Base-by-base conservation (phyloP, 75 land plant genomes). In the Azolla pinnata region DNA sequence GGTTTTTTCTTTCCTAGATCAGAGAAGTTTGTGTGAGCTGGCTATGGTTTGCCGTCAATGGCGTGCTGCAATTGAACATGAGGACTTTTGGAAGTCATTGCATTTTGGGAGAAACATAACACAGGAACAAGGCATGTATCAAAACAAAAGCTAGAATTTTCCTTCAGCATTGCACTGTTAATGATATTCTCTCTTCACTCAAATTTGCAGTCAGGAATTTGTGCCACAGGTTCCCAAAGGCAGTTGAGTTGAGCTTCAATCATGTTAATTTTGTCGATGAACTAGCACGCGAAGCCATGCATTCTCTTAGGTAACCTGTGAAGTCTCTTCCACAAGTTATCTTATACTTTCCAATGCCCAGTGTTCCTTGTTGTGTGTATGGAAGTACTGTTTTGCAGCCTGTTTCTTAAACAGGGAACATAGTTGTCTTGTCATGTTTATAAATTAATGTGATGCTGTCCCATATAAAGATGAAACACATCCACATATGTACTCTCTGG, bases 61-160 rank as follows among this genome's bases (percentile, higher is more conserved):
- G 96, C 79, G 72, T 53, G 74, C 65, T 29, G 87, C 96, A 53
- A 93, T 96, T 68, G 64, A 75, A 29, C 96, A 93, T 75, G 96
- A 93, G 63, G 96, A 93, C 48, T 93, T 93, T 30, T 93, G 98
- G 96, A 88, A 74, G 64, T 77, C 61, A 62, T 79, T 88, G 69
- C 78, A 88, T 60, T 93, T 93, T 72, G 78, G 86, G 46, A 65
- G 76, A 26, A 48, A 62, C 23, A 80, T 88, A 34, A 70, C 85
- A 34, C 62, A 59, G 9, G 59, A 57, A 0, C 93, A 88, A 65
- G 88, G 96, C 90, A 64, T 50, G 76, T 38, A 24, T 40, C 0
- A 31, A 21, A 14, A 1, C 59, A 31, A 1, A 10, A 30, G 8
- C 26, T 35, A 24, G 30, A 34, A 31, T 28, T 28, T 59, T 59